Evolutionary conservation across 495 filamentous ascomycete species (phyloP).

Genomic region (Penicillium parvum): DNA sequence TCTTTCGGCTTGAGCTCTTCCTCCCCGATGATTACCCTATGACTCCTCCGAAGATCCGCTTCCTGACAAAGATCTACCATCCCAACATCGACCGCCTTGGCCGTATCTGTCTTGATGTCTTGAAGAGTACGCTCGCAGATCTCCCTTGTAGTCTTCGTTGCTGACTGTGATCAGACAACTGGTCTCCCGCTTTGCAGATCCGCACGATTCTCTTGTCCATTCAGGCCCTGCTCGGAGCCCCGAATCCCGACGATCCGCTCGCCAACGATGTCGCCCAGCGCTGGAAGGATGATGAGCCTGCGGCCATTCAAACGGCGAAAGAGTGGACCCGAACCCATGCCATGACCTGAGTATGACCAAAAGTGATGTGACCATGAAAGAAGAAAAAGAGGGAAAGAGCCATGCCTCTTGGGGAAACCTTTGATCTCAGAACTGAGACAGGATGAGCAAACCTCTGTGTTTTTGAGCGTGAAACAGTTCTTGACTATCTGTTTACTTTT

Average conservation of each 20-base stretch:
- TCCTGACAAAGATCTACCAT: slow-evolving; percentile 98
- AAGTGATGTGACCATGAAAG: slow-evolving; percentile 40
- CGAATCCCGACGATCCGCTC: slow-evolving; percentile 95
- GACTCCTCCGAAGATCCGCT: slow-evolving; percentile 97
- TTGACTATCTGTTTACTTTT: neutral
- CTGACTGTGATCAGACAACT: slow-evolving; percentile 69
- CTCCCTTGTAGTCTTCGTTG: neutral
- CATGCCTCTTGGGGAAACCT: neutral
- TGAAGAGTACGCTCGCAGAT: slow-evolving; percentile 70
- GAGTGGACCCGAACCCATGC: slow-evolving; percentile 86
- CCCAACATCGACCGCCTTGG: slow-evolving; percentile 98
- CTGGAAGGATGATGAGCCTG: slow-evolving; percentile 93
- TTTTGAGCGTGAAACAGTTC: slow-evolving; percentile 12
- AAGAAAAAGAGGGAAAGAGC: slow-evolving; percentile 7
- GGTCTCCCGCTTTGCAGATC: slow-evolving; percentile 97
- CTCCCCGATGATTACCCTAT: slow-evolving; percentile 99
- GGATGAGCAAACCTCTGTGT: slow-evolving; percentile 5
- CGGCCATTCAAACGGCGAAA: slow-evolving; percentile 82
- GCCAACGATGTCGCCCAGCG: slow-evolving; percentile 96
- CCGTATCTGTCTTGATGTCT: slow-evolving; percentile 92
- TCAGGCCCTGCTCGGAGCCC: slow-evolving; percentile 91
- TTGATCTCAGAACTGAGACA: too few species aligned
- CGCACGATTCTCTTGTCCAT: slow-evolving; percentile 96
- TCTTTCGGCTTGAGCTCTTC: slow-evolving; percentile 97
- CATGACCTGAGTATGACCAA: slow-evolving; percentile 41